Evolutionary conservation across 139 green algal genomes (phyloP), one percentile per base, ranked within the genome.

Genomic region (Zygnema circumcarinatum): DNA sequence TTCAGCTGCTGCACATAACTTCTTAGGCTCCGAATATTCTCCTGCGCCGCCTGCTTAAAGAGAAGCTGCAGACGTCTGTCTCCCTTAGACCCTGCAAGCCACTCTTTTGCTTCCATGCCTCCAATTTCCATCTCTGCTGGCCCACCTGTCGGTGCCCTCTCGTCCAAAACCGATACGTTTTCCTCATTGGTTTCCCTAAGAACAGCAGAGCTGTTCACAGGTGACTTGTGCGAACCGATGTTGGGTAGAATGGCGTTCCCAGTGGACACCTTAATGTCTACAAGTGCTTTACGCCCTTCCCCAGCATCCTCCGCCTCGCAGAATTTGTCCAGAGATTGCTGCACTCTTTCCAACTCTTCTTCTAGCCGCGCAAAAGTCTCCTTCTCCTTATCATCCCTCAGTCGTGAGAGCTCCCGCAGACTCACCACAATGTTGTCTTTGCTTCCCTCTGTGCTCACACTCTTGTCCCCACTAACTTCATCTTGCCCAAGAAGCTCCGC

Each of bases 1-100:
- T 90, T 89, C 32, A 90, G 86, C 67, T 90, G 79, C 2, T 41
- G 68, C n/a, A 90, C 80, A 75, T 90, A 90, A 38, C 40, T 85
- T 25, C 80, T 68, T 38, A 90, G 86, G 79, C 86, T 89, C 33
- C 38, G 25, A 22, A 90, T 84, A 75, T 90, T 90, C 80, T 75
- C 80, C 80, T 89, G 79, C 1, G 86, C 86, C 7, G 86, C 79
- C 22, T 68, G 68, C 56, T 88, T 88, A 47, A 90, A 89, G 67
- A 89, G 31, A n/a, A 31, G 35, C 86, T 89, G 47, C 86, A 90
- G 74, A 1, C 86, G 76, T 35, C 39, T 42, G 81, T 88, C 1
- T 29, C 86, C 85, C 36, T 78, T 42, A 1, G 74, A 79, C 38
- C 76, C 76, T 54, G 33, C 11, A 25, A 25, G 69, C 69, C 35